Evolutionary conservation across 441 rosid species (phyloP).

Genomic region (Syzygium syzygioides): DNA sequence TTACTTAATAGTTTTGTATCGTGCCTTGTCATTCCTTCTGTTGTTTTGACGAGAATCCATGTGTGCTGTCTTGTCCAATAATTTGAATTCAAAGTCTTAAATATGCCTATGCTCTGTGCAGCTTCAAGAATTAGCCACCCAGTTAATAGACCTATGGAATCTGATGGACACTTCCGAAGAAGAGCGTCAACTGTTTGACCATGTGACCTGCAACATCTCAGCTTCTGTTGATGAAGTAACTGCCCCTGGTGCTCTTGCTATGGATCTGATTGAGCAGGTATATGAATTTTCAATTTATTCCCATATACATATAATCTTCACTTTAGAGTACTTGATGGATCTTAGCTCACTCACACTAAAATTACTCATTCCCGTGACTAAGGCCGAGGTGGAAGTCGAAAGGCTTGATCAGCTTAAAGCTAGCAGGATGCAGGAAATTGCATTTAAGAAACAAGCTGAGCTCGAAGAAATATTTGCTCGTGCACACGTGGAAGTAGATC

Average conservation of each 20-base stretch:
- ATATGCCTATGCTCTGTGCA: constrained; percentile 21
- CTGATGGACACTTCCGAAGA: constrained; percentile 94
- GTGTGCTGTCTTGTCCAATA: constrained; percentile 1
- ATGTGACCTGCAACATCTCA: constrained; percentile 82
- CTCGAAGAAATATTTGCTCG: constrained; percentile 85
- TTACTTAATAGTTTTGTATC: not conserved
- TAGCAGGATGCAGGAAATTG: constrained; percentile 96
- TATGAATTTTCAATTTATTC: not conserved
- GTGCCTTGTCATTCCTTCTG: not conserved
- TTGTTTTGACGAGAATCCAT: not conserved
- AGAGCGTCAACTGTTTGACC: constrained; percentile 75
- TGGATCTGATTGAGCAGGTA: constrained; percentile 94
- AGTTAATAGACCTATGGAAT: constrained; percentile 89
- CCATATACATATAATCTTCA: not conserved
- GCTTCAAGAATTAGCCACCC: constrained; percentile 93
- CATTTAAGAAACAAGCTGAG: constrained; percentile 81
- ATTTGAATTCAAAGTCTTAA: not conserved
- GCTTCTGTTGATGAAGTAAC: constrained; percentile 89
- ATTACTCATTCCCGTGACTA: constrained; percentile 3
- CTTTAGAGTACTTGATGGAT: not conserved
- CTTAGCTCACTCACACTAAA: constrained; percentile 6
- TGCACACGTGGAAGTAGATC: constrained; percentile 79
- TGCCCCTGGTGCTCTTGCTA: constrained; percentile 76
- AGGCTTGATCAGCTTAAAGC: constrained; percentile 93
- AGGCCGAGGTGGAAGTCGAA: constrained; percentile 94